A percentile compares a stretch with the other conserved stretches of the same genome.
Conservation (phyloP, 2,329 filamentous ascomycete species). For the Fusarium ramigenum region DNA sequence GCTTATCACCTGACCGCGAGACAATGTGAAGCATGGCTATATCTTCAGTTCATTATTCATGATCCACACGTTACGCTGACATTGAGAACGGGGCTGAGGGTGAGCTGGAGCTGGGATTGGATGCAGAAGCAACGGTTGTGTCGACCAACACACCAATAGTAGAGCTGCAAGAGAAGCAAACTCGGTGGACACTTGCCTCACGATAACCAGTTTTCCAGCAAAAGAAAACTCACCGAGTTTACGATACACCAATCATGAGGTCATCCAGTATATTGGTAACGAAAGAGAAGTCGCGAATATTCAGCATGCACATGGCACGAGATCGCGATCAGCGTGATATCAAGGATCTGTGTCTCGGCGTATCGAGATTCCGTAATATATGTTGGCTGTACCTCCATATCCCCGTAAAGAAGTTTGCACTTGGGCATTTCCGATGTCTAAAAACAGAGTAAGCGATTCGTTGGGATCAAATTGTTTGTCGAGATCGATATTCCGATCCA, state of each 20-base stretch:
- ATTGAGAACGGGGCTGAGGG: not conserved
- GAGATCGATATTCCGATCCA: not conserved
- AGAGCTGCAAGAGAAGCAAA: conserved; percentile 2
- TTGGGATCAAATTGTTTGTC: not conserved
- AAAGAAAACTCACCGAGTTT: not conserved
- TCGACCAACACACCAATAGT: conserved; percentile 29
- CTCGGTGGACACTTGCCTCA: conserved; percentile 16
- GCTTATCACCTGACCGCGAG: conserved; percentile 4
- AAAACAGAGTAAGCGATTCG: not conserved
- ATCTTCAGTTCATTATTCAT: not conserved
- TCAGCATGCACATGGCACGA: not conserved
- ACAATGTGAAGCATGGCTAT: not conserved
- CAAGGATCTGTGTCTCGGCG: not conserved
- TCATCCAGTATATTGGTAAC: conserved; percentile 9
- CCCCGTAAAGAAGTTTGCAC: not conserved
- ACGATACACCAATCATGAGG: not conserved
- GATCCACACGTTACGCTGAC: conserved; percentile 5
- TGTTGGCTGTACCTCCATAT: not conserved
- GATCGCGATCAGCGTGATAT: conserved; percentile 8
- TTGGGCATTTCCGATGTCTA: not conserved
- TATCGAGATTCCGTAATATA: not conserved
- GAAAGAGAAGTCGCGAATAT: conserved; percentile 16
- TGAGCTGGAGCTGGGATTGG: not conserved
- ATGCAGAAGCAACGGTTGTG: not conserved
- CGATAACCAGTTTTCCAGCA: not conserved